Percentiles rank a stretch among this genome's conserved stretches.
Evolutionary conservation across 2,329 filamentous ascomycete species (phyloP).

Genomic region (Neopestalotiopsis clavispora): DNA sequence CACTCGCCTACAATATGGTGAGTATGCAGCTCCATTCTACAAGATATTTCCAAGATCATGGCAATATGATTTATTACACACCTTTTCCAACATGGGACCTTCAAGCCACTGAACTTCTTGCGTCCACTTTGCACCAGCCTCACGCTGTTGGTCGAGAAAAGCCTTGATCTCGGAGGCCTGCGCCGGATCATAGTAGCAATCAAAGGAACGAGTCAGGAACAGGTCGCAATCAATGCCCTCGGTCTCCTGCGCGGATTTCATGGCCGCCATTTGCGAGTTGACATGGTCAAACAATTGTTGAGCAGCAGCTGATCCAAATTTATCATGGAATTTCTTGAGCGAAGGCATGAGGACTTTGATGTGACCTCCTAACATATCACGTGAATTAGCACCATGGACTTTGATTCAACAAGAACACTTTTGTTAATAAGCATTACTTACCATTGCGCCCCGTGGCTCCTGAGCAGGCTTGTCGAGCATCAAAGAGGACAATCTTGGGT

Average conservation of each 20-base stretch:
- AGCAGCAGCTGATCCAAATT: not conserved
- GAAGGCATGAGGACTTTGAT: not conserved
- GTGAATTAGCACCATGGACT: not conserved
- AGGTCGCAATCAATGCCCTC: constrained; percentile 46
- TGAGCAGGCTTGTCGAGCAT: constrained; percentile 15
- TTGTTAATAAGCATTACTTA: not conserved
- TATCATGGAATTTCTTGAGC: not conserved
- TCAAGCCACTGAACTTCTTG: constrained; percentile 13
- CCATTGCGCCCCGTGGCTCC: constrained; percentile 16
- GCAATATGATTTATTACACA: not conserved
- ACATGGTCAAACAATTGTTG: not conserved
- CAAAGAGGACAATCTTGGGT: constrained; percentile 8
- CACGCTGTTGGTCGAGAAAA: constrained; percentile 6
- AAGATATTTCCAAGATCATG: not conserved
- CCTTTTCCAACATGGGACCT: constrained; percentile 3
- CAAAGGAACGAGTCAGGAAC: constrained; percentile 31
- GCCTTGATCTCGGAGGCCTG: constrained; percentile 10
- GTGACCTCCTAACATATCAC: not conserved
- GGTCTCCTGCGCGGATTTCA: constrained; percentile 39
- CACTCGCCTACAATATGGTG: constrained; percentile 2
- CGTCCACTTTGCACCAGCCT: not conserved
- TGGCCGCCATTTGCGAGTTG: constrained; percentile 17
- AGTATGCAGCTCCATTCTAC: not conserved
- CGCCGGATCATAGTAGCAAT: constrained; percentile 7
- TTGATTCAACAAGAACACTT: not conserved